Conservation (phyloP, 805 yeast species). For the Ogataea populi-albae region DNA sequence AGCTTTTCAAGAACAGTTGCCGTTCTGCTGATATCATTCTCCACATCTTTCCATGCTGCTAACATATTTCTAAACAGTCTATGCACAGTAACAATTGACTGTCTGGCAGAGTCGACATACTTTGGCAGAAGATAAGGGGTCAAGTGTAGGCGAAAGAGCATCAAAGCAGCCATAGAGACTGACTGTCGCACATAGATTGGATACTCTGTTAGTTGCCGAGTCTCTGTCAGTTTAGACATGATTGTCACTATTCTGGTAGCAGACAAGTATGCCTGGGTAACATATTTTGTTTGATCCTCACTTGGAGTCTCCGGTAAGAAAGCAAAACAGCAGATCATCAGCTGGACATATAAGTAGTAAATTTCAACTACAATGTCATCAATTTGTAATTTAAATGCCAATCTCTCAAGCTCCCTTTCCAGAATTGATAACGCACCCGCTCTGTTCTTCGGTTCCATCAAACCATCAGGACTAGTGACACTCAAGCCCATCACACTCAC, state of each 20-base stretch:
- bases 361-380: constrained; percentile 71
- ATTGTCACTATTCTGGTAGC: constrained; percentile 82
- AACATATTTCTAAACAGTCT: constrained; percentile 81
- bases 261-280: constrained; percentile 72
- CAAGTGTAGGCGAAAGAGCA: constrained; percentile 76
- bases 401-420: constrained; percentile 72
- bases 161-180: constrained; percentile 75
- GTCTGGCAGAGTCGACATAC: constrained; percentile 85
- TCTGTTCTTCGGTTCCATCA: constrained; percentile 78
- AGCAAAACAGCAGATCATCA: constrained; percentile 85
- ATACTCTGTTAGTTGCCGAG: constrained; percentile 69
- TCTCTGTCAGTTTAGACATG: constrained; percentile 66
- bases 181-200: constrained; percentile 87
- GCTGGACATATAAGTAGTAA: constrained; percentile 71
- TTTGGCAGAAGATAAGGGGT: constrained; percentile 71
- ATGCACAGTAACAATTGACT: constrained; percentile 90
- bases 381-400: constrained; percentile 63
- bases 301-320: constrained; percentile 87
- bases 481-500: constrained; percentile 85
- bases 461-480: constrained; percentile 82
- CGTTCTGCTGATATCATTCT: constrained; percentile 86
- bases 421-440: constrained; percentile 76
- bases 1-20: constrained; percentile 88
- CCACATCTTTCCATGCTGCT: constrained; percentile 87
- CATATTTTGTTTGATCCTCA: constrained; percentile 82